Conservation (phyloP, 208 protist genomes). For the Phytomonas sp. region DNA sequence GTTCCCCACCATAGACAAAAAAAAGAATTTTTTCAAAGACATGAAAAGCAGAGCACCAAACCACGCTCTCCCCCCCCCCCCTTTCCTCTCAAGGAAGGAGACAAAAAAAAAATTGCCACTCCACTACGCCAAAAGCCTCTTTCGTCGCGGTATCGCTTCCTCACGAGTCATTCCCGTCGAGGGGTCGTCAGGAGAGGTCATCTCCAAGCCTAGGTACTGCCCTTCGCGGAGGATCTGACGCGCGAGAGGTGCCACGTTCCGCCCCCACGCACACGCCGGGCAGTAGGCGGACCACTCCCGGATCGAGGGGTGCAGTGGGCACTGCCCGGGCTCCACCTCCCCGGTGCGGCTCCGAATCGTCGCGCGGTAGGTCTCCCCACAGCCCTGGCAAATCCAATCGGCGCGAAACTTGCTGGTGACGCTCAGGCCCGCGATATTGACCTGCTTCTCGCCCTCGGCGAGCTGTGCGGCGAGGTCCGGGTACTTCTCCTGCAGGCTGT, state of each 20-base stretch:
- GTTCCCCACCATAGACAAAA: neutral
- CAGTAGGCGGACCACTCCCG: constrained; percentile 46
- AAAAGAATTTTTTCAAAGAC: neutral
- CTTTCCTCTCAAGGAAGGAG: neutral
- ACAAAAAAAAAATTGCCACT: neutral
- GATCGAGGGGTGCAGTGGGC: constrained; percentile 43
- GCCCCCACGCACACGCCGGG: constrained; percentile 51
- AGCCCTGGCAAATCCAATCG: constrained; percentile 62
- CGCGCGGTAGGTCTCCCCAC: constrained; percentile 46
- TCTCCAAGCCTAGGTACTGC: constrained; percentile 60
- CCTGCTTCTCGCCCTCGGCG: constrained; percentile 20
- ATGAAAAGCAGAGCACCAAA: constrained; percentile 2
- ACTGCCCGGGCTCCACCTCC: constrained; percentile 48
- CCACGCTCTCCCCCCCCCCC: neutral
- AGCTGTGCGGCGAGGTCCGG: constrained; percentile 46
- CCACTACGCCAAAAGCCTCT: constrained; percentile 32
- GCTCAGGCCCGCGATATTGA: constrained; percentile 46
- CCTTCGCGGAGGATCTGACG: constrained; percentile 25
- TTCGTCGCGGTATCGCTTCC: constrained; percentile 36
- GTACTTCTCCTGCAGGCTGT: constrained; percentile 17
- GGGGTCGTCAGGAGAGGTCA: neutral
- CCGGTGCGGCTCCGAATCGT: constrained; percentile 74
- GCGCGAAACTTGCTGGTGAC: constrained; percentile 67
- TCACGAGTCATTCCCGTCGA: constrained; percentile 8
- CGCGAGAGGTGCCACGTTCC: constrained; percentile 40